Conservation (phyloP, 805 yeast species). For the Suhomyces sp. region DNA sequence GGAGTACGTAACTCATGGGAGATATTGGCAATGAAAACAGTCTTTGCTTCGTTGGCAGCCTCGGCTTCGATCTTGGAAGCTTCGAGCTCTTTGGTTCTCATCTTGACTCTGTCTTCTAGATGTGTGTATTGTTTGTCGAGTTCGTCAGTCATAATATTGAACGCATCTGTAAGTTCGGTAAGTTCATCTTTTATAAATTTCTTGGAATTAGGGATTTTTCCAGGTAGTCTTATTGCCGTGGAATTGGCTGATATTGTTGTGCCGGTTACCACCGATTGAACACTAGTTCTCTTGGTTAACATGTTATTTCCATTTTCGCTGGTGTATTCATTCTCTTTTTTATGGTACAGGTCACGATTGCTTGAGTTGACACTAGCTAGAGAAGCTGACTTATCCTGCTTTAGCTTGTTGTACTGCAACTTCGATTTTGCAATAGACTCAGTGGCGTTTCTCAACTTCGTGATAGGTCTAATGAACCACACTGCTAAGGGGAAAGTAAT, state of each 20-base stretch:
- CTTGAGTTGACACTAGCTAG: not conserved
- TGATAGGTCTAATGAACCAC: slow-evolving; percentile 80
- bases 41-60: slow-evolving; percentile 94
- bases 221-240: slow-evolving; percentile 39
- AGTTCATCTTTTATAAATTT: slow-evolving; percentile 75
- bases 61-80: slow-evolving; percentile 87
- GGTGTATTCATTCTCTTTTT: not conserved
- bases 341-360: not conserved
- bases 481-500: slow-evolving; percentile 83
- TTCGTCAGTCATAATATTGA: slow-evolving; percentile 88
- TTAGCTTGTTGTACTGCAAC: slow-evolving; percentile 14
- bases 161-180: slow-evolving; percentile 82
- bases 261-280: slow-evolving; percentile 28
- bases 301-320: not conserved
- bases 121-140: slow-evolving; percentile 78
- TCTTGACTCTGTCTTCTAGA: slow-evolving; percentile 82
- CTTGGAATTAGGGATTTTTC: slow-evolving; percentile 32
- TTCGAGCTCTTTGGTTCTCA: slow-evolving; percentile 84
- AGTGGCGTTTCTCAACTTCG: slow-evolving; percentile 75
- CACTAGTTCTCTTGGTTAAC: slow-evolving; percentile 17
- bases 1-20: slow-evolving; percentile 96
- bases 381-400: not conserved
- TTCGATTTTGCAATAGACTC: slow-evolving; percentile 58
- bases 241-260: slow-evolving; percentile 38
- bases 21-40: slow-evolving; percentile 87